A percentile compares a stretch with the other conserved stretches of the same genome.
Evolutionary conservation across 768 basidiomycete genomes (phyloP).

Genomic region (Phanerochaete sordida): DNA sequence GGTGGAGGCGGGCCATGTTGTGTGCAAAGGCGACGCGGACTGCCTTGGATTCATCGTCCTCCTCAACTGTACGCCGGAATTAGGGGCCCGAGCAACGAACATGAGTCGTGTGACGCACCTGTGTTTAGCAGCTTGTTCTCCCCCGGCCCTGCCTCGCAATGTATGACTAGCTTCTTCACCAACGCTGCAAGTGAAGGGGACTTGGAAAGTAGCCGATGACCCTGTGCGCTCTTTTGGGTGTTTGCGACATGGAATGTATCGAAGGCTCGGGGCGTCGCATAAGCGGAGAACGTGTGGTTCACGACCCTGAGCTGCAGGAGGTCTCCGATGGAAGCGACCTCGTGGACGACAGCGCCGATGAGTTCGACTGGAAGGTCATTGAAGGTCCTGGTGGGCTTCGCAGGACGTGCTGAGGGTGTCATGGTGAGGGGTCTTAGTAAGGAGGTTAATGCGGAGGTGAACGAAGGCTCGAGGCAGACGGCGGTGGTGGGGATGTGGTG

Average conservation of each 20-base stretch:
- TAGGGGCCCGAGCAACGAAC: neutral
- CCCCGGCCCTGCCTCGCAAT: constrained; percentile 7
- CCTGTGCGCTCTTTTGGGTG: neutral
- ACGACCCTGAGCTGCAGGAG: constrained; percentile 11
- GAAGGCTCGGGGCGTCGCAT: constrained; percentile 14
- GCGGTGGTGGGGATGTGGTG: neutral
- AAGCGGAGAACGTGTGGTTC: constrained; percentile 11
- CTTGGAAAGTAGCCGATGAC: constrained; percentile 4
- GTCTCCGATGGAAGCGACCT: constrained; percentile 2
- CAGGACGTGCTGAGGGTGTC: neutral
- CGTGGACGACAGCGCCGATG: constrained; percentile 8
- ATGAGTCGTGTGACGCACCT: neutral
- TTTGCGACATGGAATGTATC: constrained; percentile 11
- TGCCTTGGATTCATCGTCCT: constrained; percentile 2
- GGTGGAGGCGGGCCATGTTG: neutral
- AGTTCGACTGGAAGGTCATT: constrained; percentile 13
- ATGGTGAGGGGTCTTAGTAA: neutral
- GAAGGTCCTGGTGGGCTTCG: neutral
- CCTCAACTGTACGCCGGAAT: neutral
- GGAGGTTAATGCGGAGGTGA: neutral
- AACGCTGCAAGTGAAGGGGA: constrained; percentile 2
- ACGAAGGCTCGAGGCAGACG: neutral
- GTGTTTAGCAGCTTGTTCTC: constrained; percentile 6
- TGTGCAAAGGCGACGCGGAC: neutral
- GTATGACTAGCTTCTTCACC: constrained; percentile 1